phyloP scores from a whole-genome alignment of 2,329 filamentous ascomycete species.

The Lojkania enalia region DNA sequence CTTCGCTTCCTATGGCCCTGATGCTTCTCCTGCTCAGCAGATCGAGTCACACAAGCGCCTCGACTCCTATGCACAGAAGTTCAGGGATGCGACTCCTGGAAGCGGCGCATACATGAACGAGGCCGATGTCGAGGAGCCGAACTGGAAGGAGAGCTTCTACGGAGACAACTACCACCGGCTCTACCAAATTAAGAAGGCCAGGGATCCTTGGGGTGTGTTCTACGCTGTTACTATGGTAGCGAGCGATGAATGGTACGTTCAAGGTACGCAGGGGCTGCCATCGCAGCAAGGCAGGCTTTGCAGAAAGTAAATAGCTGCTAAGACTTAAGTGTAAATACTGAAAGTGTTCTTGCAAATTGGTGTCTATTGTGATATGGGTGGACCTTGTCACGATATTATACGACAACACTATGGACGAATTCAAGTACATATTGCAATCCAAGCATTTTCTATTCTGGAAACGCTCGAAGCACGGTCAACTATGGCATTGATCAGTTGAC shows the following conservation, averaged over 20 bases:
- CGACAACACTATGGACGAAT: too few relatives aligned
- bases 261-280: constrained; percentile 26
- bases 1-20: constrained; percentile 22
- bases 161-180: constrained; percentile 30
- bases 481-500: too few relatives aligned
- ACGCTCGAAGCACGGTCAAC: too few relatives aligned
- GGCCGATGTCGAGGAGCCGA: constrained; percentile 30
- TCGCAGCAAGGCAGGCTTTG: constrained; percentile 34
- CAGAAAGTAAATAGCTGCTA: constrained; percentile 18
- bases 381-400: too few relatives aligned
- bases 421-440: too few relatives aligned
- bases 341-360: too few relatives aligned
- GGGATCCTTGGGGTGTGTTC: constrained; percentile 34
- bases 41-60: constrained; percentile 27
- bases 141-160: constrained; percentile 31
- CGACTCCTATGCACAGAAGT: constrained; percentile 26
- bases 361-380: too few relatives aligned
- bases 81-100: constrained; percentile 25
- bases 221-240: constrained; percentile 31
- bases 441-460: too few relatives aligned
- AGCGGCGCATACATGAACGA: constrained; percentile 44
- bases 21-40: constrained; percentile 21
- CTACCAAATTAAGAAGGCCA: constrained; percentile 23
- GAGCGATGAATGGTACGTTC: constrained; percentile 30
- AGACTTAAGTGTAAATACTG: too few relatives aligned